These are phyloP conservation scores for Sphaerulina vaccinii DNA, from an alignment of 2,329 filamentous ascomycete genomes.

Conservation along the genomic window DNA sequence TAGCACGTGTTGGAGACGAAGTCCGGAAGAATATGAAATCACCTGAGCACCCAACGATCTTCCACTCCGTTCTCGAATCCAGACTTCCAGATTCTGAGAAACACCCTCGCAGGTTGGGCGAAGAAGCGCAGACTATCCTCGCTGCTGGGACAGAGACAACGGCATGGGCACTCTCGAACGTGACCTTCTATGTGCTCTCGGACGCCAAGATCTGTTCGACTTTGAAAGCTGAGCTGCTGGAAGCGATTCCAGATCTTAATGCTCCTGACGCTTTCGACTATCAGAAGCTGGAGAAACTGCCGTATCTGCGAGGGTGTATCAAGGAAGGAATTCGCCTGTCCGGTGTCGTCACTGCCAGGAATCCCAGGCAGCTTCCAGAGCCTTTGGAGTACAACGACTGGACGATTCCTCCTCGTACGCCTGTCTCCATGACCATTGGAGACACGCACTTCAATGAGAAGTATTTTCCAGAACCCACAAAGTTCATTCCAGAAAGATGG, in stretches of 20 bases:
- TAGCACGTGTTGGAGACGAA: neutral
- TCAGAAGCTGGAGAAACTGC: neutral
- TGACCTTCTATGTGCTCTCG: conserved; percentile 1
- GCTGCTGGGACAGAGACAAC: conserved; percentile 19
- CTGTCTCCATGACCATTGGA: conserved; percentile 3
- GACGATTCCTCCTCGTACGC: conserved; percentile 16
- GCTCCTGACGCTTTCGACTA: neutral
- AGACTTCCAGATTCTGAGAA: conserved; percentile 9
- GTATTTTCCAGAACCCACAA: conserved; percentile 6
- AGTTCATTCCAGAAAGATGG: conserved; percentile 12
- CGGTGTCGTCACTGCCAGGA: neutral
- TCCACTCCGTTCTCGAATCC: conserved; percentile 15
- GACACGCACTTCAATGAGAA: conserved; percentile 1
- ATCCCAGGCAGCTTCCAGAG: neutral
- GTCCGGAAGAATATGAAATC: neutral
- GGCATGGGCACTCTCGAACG: neutral
- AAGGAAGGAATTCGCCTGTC: neutral
- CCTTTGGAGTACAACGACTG: conserved; percentile 10
- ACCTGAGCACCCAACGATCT: conserved; percentile 3
- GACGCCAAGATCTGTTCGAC: neutral
- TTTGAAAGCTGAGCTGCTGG: neutral
- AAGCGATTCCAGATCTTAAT: neutral
- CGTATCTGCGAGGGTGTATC: neutral
- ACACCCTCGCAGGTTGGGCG: conserved; percentile 1
- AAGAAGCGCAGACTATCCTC: conserved; percentile 16